Percentiles rank a stretch among this genome's conserved stretches.
Evolutionary conservation across 176 grass and related monocot species (phyloP).

Genomic region (Triticum timopheevii): DNA sequence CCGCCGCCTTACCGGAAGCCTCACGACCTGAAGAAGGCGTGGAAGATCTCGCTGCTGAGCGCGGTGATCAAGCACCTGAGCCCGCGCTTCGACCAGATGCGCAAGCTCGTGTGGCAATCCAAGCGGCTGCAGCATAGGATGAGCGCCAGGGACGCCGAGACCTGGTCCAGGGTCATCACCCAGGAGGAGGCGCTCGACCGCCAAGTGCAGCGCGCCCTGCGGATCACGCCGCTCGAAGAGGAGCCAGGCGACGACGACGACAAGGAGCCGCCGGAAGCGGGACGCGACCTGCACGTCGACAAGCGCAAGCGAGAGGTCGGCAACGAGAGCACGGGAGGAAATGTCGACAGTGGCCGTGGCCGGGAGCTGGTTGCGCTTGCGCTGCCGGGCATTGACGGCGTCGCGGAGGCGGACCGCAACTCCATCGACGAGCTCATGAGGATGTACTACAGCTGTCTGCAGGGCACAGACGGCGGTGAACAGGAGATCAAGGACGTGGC

Average conservation of each 20-base stretch:
- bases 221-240: slow-evolving; percentile 14
- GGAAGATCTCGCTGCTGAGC: slow-evolving; percentile 47
- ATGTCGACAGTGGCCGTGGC: neutral
- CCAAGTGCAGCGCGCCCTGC: neutral
- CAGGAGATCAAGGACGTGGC: neutral
- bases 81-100: slow-evolving; percentile 41
- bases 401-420: slow-evolving; percentile 29
- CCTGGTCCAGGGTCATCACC: slow-evolving; percentile 34
- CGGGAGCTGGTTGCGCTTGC: neutral
- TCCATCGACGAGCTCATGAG: slow-evolving; percentile 51
- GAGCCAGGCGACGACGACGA: neutral
- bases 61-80: slow-evolving; percentile 49
- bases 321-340: neutral
- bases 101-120: slow-evolving; percentile 45
- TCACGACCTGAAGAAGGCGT: slow-evolving; percentile 56
- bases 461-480: slow-evolving; percentile 18
- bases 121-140: slow-evolving; percentile 53
- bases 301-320: slow-evolving; percentile 31
- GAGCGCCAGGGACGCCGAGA: slow-evolving; percentile 39
- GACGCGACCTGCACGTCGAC: neutral
- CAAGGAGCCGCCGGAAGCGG: neutral
- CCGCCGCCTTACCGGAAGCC: slow-evolving; percentile 50
- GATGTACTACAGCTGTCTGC: slow-evolving; percentile 41
- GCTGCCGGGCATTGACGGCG: slow-evolving; percentile 17
- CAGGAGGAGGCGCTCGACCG: slow-evolving; percentile 34